Base-by-base conservation (phyloP, 1,284 basidiomycete species). In the Naganishia albida region DNA sequence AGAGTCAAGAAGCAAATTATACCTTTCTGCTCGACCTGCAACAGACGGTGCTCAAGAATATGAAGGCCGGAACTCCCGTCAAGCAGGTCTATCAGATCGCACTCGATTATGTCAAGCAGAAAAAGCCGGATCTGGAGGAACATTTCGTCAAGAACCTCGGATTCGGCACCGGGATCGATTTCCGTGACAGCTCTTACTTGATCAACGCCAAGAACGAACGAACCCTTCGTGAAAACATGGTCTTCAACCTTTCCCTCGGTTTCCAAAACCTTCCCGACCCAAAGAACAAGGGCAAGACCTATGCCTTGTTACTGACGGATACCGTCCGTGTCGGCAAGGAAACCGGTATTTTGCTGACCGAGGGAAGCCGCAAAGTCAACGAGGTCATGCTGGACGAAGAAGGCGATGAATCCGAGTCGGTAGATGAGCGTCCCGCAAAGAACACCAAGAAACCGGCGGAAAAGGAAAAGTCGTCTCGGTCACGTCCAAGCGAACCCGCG, bases 81-180 rank as follows among this genome's bases (percentile, higher is more conserved):
- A 87, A 88, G 63, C 92, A 95, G 62, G 82, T 93, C 26, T 94
- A 95, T 77, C 85, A 87, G 64, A 85, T 86, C 68, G 88, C 92
- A 1, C 68, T 89, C n/a, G 81, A 85, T 16, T 89, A 85, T 69
- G 80, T 98, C 28, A 85, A 84, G 70, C 84, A 85, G 55, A 91
- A 91, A 77, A 88, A 87, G 53, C 87, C 90, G 2, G 89, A 90
- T 43, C 80, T 98, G 1, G 90, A 91, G 68, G 87, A 87, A 70
- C 79, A 89, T 69, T 90, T 98, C 67, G 86, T 89, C 51, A 99
- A 97, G 82, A 93, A 87, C 70, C 81, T 93, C 59, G 95, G 95
- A 7, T 96, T 95, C 78, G 90, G 88, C 30, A 94, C 87, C 75
- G 93, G 93, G 15, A 85, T 97, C 75, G 95, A 98, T 77, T 97